phyloP scores from a whole-genome alignment of 345 rosid species.

The Excoecaria cochinchinensis region DNA sequence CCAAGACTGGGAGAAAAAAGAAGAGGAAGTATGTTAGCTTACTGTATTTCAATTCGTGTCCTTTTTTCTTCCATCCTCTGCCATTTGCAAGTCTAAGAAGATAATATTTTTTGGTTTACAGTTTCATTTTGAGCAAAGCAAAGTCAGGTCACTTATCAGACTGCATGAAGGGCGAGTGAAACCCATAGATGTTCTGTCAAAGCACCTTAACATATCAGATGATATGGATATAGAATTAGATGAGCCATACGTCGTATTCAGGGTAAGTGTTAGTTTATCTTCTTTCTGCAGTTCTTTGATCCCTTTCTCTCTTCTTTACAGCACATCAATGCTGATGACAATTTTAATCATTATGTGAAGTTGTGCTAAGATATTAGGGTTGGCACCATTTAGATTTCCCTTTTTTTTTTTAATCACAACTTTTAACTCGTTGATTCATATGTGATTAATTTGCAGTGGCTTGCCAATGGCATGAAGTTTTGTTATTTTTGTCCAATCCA shows the following conservation, averaged over 20 bases:
- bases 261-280: slow-evolving; percentile 41
- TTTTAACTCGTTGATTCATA: neutral
- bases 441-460: neutral
- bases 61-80: slow-evolving; percentile 5
- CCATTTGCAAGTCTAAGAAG: slow-evolving; percentile 12
- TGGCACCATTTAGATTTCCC: neutral
- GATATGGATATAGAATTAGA: slow-evolving; percentile 72
- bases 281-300: neutral
- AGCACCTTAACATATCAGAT: slow-evolving; percentile 79
- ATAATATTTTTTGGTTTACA: slow-evolving; percentile 37
- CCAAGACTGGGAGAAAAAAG: slow-evolving; percentile 99
- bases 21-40: slow-evolving; percentile 65
- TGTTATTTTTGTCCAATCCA: neutral
- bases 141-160: slow-evolving; percentile 83
- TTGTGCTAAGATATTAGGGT: neutral
- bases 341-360: neutral
- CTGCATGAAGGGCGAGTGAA: slow-evolving; percentile 82
- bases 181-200: slow-evolving; percentile 82
- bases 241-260: slow-evolving; percentile 92
- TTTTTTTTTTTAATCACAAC: neutral
- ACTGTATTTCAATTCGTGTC: neutral
- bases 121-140: slow-evolving; percentile 99
- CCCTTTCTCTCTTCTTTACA: neutral
- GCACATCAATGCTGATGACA: neutral
- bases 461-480: neutral